Conservation (phyloP, 1,284 basidiomycete species). For the Coniophora puteana region DNA sequence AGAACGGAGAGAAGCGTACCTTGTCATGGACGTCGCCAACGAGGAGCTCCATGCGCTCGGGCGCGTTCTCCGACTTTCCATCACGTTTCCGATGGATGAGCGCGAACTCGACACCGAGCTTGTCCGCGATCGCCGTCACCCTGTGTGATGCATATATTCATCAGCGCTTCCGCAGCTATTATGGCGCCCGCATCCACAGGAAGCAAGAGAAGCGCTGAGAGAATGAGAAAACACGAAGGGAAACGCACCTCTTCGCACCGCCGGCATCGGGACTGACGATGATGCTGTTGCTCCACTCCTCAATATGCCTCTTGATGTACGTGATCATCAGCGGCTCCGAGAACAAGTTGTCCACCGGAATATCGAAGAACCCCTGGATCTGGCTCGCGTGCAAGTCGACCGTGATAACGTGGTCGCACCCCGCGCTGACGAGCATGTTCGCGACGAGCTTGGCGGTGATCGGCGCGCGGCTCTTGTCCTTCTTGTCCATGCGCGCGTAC, state of each 20-base stretch:
- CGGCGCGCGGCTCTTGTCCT: conserved; percentile 94
- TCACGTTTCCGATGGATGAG: conserved; percentile 92
- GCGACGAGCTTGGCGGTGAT: conserved; percentile 98
- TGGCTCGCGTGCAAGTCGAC: conserved; percentile 98
- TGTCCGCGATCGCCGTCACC: conserved; percentile 93
- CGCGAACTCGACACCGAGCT: conserved; percentile 94
- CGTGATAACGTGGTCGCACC: conserved; percentile 98
- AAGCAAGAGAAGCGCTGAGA: conserved; percentile 8
- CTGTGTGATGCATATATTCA: too few species aligned
- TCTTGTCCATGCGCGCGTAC: conserved; percentile 97
- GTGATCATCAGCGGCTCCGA: conserved; percentile 85
- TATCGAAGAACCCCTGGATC: conserved; percentile 99
- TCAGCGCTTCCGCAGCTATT: too few species aligned
- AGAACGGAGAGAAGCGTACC: conserved; percentile 36
- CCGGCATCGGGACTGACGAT: conserved; percentile 98
- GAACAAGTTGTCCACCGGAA: conserved; percentile 96
- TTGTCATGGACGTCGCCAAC: conserved; percentile 97
- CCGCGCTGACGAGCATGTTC: conserved; percentile 95
- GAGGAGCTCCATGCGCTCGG: conserved; percentile 88
- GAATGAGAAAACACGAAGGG: conserved; percentile 5
- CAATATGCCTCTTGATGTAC: conserved; percentile 88
- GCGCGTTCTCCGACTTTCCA: conserved; percentile 49
- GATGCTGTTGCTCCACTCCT: conserved; percentile 86
- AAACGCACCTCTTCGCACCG: conserved; percentile 88
- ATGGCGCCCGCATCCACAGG: conserved; percentile 8